phyloP scores from a whole-genome alignment of 106 monocot species.

The Phalaenopsis equestris region DNA sequence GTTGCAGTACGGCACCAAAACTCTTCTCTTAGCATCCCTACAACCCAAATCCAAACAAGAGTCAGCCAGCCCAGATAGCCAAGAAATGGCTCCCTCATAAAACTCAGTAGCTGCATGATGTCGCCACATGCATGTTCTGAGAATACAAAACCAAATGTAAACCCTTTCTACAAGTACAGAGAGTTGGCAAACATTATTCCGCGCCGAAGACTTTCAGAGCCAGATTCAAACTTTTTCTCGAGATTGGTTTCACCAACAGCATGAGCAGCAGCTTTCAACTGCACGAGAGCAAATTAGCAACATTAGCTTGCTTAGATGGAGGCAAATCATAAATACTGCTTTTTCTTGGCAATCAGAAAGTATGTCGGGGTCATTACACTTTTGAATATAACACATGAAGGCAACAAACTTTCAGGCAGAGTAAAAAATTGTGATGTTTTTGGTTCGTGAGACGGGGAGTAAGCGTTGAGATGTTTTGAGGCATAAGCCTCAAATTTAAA shows the following conservation, averaged over 20 bases:
- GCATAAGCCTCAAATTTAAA: too few species aligned
- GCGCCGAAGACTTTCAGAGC: constrained; percentile 65
- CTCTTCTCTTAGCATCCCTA: not conserved
- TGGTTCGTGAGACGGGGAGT: too few species aligned
- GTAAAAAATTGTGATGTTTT: too few species aligned
- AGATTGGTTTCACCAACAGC: constrained; percentile 82
- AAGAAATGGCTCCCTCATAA: too few species aligned
- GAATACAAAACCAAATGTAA: not conserved
- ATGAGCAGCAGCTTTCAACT: constrained; percentile 81
- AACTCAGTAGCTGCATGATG: not conserved
- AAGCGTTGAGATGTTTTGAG: too few species aligned
- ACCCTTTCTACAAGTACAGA: constrained; percentile 46
- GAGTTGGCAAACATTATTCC: constrained; percentile 99
- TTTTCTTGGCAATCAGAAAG: too few species aligned
- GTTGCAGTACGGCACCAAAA: not conserved
- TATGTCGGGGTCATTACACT: too few species aligned
- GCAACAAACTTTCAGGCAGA: not conserved
- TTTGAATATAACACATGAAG: too few species aligned
- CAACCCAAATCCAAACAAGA: not conserved
- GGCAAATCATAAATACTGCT: too few species aligned
- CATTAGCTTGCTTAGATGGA: not conserved
- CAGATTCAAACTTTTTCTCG: constrained; percentile 77
- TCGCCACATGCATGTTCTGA: not conserved
- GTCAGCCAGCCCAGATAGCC: not conserved
- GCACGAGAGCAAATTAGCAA: not conserved